Conservation (phyloP, 2,329 filamentous ascomycete species). For the Trichoderma koningiopsis region DNA sequence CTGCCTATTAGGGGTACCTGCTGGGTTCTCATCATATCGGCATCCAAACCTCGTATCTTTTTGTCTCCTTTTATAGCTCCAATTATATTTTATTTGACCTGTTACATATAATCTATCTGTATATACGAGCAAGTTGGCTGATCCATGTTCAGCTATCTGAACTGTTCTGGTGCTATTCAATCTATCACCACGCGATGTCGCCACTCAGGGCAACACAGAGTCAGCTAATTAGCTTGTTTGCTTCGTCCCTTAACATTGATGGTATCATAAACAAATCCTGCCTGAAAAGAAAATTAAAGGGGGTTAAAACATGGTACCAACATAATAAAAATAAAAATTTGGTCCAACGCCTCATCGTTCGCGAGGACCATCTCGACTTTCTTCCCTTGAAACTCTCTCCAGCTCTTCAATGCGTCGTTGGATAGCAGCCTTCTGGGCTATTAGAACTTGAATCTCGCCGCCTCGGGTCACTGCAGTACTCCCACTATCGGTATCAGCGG, state of each 20-base stretch:
- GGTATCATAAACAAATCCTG: constrained; percentile 13
- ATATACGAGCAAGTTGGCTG: background rate
- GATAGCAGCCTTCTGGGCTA: constrained; percentile 41
- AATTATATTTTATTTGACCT: background rate
- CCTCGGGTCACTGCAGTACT: constrained; percentile 30
- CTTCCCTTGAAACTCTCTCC: constrained; percentile 28
- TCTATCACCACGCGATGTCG: background rate
- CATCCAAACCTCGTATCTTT: background rate
- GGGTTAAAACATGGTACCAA: background rate
- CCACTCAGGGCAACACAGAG: background rate
- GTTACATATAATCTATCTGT: background rate
- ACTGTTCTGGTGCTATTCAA: background rate
- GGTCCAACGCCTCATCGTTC: background rate
- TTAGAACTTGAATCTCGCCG: constrained; percentile 38
- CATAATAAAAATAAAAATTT: no score
- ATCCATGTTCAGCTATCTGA: background rate
- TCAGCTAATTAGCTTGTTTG: background rate
- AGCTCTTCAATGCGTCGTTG: constrained; percentile 42
- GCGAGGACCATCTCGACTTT: background rate
- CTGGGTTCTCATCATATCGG: background rate
- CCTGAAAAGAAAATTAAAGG: background rate
- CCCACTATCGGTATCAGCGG: constrained; percentile 31
- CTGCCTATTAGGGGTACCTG: background rate
- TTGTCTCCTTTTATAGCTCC: background rate
- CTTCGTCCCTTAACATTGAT: background rate